Evolutionary conservation across 805 yeast genomes (phyloP), one percentile per base, ranked within the genome.

Genomic region (Ascoidea rubescens): DNA sequence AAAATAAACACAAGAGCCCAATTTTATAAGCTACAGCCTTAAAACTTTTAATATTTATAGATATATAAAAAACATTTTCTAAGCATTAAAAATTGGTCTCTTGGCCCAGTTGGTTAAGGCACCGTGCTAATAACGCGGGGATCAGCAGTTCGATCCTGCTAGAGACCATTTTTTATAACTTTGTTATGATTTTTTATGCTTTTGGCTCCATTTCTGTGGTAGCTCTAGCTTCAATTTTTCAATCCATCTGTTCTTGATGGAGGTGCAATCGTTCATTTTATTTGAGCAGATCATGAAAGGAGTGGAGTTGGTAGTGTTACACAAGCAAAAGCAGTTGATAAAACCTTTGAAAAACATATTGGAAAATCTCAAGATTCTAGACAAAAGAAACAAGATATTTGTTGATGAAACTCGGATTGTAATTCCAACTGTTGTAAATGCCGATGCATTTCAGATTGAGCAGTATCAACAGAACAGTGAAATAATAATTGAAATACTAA

Each of bases 131-230:
- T 66, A 66, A 47, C 16, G 50, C 32, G 73, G 74, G 2, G 86
- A 79, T 80, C 86, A 78, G 84, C 86, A 77, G 86, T 80, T 80
- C 86, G 86, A 80, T 79, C 86, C 86, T 77, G 86, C 83, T 78
- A 79, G 84, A 84, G 84, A 80, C 79, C 85, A 80, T 62, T 66
- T 3, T 21, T 21, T 21, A 21, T 21, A 21, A 3, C 28, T 21
- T 21, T 21, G 28, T 3, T 21, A 21, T 21, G n/a, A n/a, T 21
- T 21, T 21, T 21, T 21, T 21, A 3, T 21, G 28, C 28, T 21
- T 21, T 21, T 21, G 28, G 3, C 28, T 21, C 28, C 3, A 21
- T 3, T 21, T 21, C 28, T 21, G 28, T 21, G 28, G 28, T 21
- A 21, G 28, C 28, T 21, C 28, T 21, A 21, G 28, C 28, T 21